Conservation (phyloP, 1,139 yeast species). For the Lodderomyces jiufengensis region DNA sequence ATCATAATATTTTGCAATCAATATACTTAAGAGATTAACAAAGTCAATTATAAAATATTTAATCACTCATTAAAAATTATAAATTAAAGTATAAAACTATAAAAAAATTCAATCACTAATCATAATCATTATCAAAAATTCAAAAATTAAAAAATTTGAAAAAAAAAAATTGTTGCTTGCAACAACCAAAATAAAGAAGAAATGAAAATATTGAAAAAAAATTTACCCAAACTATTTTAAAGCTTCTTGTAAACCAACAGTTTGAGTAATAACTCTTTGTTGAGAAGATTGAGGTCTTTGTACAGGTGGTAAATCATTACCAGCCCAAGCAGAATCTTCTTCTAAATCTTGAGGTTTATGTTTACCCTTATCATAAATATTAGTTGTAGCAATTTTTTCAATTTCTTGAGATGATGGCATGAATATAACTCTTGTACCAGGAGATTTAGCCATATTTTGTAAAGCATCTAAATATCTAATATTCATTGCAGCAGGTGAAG, state of each 20-base stretch:
- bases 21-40: too few relatives aligned
- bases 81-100: too few relatives aligned
- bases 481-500: slow-evolving; percentile 80
- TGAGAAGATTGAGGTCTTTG: slow-evolving; percentile 6
- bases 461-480: slow-evolving; percentile 78
- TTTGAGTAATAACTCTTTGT: slow-evolving; percentile 16
- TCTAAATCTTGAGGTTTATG: slow-evolving; percentile 15
- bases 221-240: slow-evolving; percentile 11
- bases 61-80: too few relatives aligned
- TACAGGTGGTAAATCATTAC: neutral
- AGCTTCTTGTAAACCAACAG: slow-evolving; percentile 32
- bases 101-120: too few relatives aligned
- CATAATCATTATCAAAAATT: too few relatives aligned
- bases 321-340: slow-evolving; percentile 22
- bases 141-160: too few relatives aligned
- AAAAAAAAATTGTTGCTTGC: too few relatives aligned
- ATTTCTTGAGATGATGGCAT: slow-evolving; percentile 58
- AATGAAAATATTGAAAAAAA: too few relatives aligned
- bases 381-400: slow-evolving; percentile 32
- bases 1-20: too few relatives aligned
- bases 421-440: slow-evolving; percentile 66
- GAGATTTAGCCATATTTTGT: slow-evolving; percentile 65
- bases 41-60: too few relatives aligned
- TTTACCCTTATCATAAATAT: slow-evolving; percentile 14
- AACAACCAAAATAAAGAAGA: too few relatives aligned